Base-by-base conservation (phyloP, 1,139 yeast genomes). In the Zhuliangozyma parablackwelliae region DNA sequence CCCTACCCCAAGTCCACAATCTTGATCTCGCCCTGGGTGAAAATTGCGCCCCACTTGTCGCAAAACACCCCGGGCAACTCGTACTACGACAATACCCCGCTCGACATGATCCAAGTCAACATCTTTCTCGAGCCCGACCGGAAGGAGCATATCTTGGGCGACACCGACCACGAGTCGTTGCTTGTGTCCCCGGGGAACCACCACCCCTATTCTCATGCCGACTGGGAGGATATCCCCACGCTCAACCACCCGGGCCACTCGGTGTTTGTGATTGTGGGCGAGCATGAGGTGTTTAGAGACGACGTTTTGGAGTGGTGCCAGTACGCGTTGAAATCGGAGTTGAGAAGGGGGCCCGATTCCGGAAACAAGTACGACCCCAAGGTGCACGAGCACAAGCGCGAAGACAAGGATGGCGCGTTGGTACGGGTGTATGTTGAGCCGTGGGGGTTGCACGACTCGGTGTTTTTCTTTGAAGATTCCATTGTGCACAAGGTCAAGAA, bases 261-360 rank as follows among this genome's bases (percentile, higher is more conserved):
- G 21, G 55, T 65, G 1, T 62, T 65, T 31, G 46, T 69, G 20
- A 41, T 69, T 21, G 40, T 47, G 13, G 76, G 76, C 13, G 75
- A 70, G 50, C 73, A 69, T 40, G 76, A 70, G 48, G 50, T 55
- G 16, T 65, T 70, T 43, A 53, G 74, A 41, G 75, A 69, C 45
- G 73, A 68, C 45, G 50, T 69, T 13, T 49, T 64, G 37, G 55
- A 56, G 31, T 70, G 70, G 69, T 51, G 57, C 10, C 54, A 58
- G 32, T 53, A 57, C 36, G 67, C 71, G 1, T 51, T 65, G 36
- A 56, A 48, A 20, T 56, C 56, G 7, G 63, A 64, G 1, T 50
- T 55, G 29, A 36, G 49, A 29, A 53, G 49, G 34, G 54, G 53
- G 33, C 62, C 64, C 6, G 47, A 53, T 35, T 63, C 70, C 2